A percentile compares a stretch with the other conserved stretches of the same genome.
Conservation (phyloP, 495 filamentous ascomycete genomes). For the Apiosordaria backusii region DNA sequence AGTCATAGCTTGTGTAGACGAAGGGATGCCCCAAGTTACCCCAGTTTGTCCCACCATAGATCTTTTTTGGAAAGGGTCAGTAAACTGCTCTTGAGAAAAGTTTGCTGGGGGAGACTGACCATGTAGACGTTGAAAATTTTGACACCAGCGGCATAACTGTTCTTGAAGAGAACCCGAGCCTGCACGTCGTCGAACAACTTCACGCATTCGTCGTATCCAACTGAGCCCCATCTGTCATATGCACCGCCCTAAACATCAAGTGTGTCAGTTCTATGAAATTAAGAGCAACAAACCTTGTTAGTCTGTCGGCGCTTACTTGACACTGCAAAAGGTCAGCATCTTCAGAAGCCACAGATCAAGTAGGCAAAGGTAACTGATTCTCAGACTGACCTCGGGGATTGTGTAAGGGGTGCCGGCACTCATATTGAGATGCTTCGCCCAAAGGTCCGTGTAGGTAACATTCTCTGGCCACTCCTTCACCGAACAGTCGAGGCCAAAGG, state of each 20-base stretch:
- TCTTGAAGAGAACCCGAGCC: conserved; percentile 78
- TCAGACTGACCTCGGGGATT: conserved; percentile 51
- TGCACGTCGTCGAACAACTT: conserved; percentile 65
- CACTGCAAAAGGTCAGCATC: conserved; percentile 11
- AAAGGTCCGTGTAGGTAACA: conserved; percentile 39
- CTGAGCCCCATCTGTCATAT: conserved; percentile 72
- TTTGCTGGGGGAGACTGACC: conserved; percentile 37
- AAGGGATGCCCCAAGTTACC: conserved; percentile 72
- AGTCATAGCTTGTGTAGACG: conserved; percentile 74
- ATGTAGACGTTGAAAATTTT: conserved; percentile 55
- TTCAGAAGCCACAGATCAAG: not conserved
- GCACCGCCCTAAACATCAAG: conserved; percentile 65
- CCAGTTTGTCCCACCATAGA: conserved; percentile 78
- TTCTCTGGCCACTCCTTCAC: conserved; percentile 44
- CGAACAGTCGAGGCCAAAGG: conserved; percentile 62
- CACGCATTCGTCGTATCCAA: conserved; percentile 62
- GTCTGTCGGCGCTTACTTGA: not conserved
- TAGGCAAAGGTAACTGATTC: not conserved
- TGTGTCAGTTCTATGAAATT: conserved; percentile 20
- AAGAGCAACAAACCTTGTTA: conserved; percentile 1
- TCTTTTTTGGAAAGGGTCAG: conserved; percentile 34
- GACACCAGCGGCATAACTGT: conserved; percentile 60
- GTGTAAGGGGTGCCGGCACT: conserved; percentile 58
- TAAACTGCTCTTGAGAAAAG: conserved; percentile 17
- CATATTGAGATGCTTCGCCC: conserved; percentile 38